Percentiles rank a stretch among this genome's conserved stretches.
Evolutionary conservation across 257 asterid species (phyloP).

Genomic region (Mentha longifolia): DNA sequence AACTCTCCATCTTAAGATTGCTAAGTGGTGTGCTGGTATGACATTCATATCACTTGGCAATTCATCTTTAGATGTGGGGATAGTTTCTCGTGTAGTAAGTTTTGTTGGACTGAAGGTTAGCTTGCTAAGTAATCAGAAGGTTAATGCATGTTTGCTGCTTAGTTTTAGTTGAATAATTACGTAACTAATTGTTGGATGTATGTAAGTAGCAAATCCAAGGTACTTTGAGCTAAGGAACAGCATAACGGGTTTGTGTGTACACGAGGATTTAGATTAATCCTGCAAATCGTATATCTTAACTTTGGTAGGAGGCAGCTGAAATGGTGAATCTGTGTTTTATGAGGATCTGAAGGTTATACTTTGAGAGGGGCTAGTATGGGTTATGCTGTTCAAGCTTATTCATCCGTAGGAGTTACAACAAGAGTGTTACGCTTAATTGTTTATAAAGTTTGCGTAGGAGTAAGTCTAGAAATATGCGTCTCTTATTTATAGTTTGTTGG

Average conservation of each 20-base stretch:
- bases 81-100: constrained; percentile 10
- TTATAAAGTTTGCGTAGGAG: constrained; percentile 6
- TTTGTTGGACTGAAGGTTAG: background rate
- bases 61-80: constrained; percentile 11
- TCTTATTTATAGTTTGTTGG: constrained; percentile 17
- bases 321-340: constrained; percentile 9
- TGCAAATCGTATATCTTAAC: constrained; percentile 15
- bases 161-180: constrained; percentile 18
- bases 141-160: background rate
- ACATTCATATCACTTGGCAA: background rate
- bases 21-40: background rate
- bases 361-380: constrained; percentile 19
- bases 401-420: constrained; percentile 22
- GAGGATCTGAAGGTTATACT: constrained; percentile 27
- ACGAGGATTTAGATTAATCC: constrained; percentile 18
- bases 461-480: constrained; percentile 17
- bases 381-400: background rate
- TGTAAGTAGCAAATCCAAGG: background rate
- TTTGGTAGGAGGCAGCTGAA: constrained; percentile 23
- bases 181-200: constrained; percentile 18
- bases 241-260: constrained; percentile 3
- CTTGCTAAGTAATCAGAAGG: constrained; percentile 12
- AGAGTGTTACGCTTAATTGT: constrained; percentile 15
- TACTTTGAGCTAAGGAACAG: constrained; percentile 6
- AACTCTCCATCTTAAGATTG: constrained; percentile 23